Base-by-base conservation (phyloP, 1,284 basidiomycete species). In the Rhodofomes roseus region DNA sequence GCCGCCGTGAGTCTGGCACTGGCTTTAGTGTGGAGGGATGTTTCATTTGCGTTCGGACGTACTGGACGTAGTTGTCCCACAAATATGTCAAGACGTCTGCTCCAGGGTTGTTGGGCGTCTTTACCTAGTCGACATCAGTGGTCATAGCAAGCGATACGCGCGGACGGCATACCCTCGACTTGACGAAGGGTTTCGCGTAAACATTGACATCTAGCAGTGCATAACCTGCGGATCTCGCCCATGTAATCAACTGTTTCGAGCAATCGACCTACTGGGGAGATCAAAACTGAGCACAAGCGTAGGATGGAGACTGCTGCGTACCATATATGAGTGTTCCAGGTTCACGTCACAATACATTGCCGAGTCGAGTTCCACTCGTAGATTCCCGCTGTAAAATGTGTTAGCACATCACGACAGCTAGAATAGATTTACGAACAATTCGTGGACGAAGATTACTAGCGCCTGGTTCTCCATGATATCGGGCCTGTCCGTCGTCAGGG, bases 31-130 rank as follows among this genome's bases (percentile, higher is more conserved):
- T 29, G 11, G 8, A 31, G 25, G 34, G 44, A 23, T 44, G 4
- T 27, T 46, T 62, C 58, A 54, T 51, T 11, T 22, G 25, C 9
- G 3, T 11, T 14, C 16, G 22, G 16, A 48, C 66, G 25, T 57
- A 95, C 93, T 92, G 84, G 58, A 97, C 81, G 65, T 95, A 94
- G 71, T 98, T 96, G 74, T 98, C 96, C 96, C 96, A 99, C 2
- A 98, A 72, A 69, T 96, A 96, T 7, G 81, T 79, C 61, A 96
- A 73, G 23, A 95, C 75, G 31, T 90, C 84, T 44, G 76, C 80
- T 20, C 80, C 79, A 40, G 78, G 74, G 53, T 83, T 80, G 50
- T 78, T 77, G 75, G 71, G 53, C 71, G 68, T 64, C 61, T 63
- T 75, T 71, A 77, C 60, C 66, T 67, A 55, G 55, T 53, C 50